These are phyloP conservation scores for Metschnikowia lochheadii DNA, from an alignment of 805 yeast species.

Conservation along the genomic window DNA sequence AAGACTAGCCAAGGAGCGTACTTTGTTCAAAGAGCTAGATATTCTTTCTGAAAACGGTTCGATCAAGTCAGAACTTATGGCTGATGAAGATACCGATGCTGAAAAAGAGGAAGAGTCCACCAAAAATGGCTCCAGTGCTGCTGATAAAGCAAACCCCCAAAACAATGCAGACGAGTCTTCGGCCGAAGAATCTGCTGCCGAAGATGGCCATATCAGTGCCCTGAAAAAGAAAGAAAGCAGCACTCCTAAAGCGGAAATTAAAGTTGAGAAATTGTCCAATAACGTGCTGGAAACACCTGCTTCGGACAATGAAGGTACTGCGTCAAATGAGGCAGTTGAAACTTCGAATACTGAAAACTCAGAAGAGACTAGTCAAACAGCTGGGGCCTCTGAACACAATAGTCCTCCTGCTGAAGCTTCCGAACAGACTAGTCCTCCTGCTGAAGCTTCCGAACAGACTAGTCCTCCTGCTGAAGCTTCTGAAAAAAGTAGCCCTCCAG, in stretches of 20 bases:
- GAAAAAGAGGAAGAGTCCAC: constrained; percentile 5
- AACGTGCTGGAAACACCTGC: neutral
- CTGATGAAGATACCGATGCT: constrained; percentile 9
- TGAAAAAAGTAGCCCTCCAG: neutral
- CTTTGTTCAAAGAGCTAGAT: constrained; percentile 6
- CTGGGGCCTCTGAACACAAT: neutral
- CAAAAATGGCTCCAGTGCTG: neutral
- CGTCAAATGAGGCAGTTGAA: neutral
- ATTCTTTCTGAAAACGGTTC: neutral
- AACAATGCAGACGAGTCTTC: neutral
- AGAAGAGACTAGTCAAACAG: neutral
- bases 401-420: neutral
- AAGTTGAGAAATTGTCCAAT: neutral
- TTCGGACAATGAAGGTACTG: neutral
- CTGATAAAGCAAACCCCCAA: neutral
- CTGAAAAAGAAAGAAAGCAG: neutral
- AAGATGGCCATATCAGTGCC: neutral
- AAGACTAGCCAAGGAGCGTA: constrained; percentile 17
- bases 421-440: neutral
- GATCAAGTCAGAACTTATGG: constrained; percentile 2
- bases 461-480: neutral
- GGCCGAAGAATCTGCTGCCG: neutral
- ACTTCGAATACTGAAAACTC: neutral
- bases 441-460: neutral
- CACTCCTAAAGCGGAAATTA: neutral